Conservation (phyloP, 306 rosid genomes). For the Cucurbita argyrosperma region DNA sequence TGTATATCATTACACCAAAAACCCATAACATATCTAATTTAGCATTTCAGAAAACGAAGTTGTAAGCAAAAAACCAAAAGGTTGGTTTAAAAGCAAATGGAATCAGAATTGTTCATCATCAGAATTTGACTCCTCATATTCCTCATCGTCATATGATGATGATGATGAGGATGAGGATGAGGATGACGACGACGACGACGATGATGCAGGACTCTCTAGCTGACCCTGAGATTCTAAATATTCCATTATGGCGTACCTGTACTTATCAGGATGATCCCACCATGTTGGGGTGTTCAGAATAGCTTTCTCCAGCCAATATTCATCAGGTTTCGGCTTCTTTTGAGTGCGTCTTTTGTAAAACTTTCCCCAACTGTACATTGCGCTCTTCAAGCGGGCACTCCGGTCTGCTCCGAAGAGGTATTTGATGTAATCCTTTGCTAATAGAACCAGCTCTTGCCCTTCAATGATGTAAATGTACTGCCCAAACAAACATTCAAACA, state of each 20-base stretch:
- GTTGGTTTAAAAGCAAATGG: not conserved
- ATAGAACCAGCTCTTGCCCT: conserved; percentile 51
- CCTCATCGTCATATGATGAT: not conserved
- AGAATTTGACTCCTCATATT: not conserved
- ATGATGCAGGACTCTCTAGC: not conserved
- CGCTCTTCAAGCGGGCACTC: conserved; percentile 51
- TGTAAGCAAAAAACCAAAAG: not conserved
- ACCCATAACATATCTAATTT: not conserved
- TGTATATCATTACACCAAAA: not conserved
- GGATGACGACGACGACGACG: too few relatives aligned
- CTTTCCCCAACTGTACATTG: conserved; percentile 27
- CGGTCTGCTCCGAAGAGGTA: conserved; percentile 37
- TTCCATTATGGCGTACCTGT: not conserved
- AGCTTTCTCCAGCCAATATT: not conserved
- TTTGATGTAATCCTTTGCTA: conserved; percentile 51
- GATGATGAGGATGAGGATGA: not conserved
- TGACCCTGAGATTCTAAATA: not conserved
- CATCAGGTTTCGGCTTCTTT: conserved; percentile 14
- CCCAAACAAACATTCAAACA: not conserved
- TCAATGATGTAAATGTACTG: conserved; percentile 60
- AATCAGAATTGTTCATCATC: not conserved
- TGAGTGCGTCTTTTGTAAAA: conserved; percentile 14
- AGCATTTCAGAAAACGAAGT: not conserved
- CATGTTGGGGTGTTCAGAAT: conserved; percentile 3
- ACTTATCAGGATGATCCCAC: conserved; percentile 11